Base-by-base conservation (phyloP, 129 eudicot genomes). In the Flaveria robusta region DNA sequence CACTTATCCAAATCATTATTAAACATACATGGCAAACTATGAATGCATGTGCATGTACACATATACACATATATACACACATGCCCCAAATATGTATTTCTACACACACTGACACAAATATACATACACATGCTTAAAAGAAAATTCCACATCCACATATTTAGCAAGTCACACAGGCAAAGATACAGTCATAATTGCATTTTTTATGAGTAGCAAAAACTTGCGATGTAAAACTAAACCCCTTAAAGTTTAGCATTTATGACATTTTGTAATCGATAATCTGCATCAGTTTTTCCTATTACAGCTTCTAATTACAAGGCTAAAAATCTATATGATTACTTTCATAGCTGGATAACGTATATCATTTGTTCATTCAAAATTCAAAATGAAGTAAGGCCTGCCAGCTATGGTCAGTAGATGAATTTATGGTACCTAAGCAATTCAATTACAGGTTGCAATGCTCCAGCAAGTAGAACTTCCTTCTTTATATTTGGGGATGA, bases 401-500 rank as follows among this genome's bases (percentile, higher is more conserved):
- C 9, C 49, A 31, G 27, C 14, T 19, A 49, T 70, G 29, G 15
- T 27, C 29, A 68, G 41, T 2, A 49, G 43, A 64, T 15, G 37
- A 14, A 12, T 7, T 34, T 22, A 37, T 18, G 12, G 58, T 83
- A 95, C 99, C 95, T 95, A 42, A 95, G 92, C 83, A 95, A 81
- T 37, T 88, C 87, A 73, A 95, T 95, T 9, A 95, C 99, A 80
- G 99, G 99, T 63, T 95, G 99, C 85, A 95, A 72, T 58, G 99
- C 99, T 82, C 99, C 99, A 51, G 97, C 97, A 74, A 81, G 85
- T 41, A 95, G 97, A 78, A 95, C 99, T 78, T 89, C 91, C 75
- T 88, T 91, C 87, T 95, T 95, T 59, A 95, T 95, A 62, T 80
- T 74, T 26, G 96, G 95, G 18, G 99, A 95, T 59, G 99, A 95